A percentile compares a stretch with the other conserved stretches of the same genome.
Conservation (phyloP, 805 yeast species). For the Komagataella pastoris region DNA sequence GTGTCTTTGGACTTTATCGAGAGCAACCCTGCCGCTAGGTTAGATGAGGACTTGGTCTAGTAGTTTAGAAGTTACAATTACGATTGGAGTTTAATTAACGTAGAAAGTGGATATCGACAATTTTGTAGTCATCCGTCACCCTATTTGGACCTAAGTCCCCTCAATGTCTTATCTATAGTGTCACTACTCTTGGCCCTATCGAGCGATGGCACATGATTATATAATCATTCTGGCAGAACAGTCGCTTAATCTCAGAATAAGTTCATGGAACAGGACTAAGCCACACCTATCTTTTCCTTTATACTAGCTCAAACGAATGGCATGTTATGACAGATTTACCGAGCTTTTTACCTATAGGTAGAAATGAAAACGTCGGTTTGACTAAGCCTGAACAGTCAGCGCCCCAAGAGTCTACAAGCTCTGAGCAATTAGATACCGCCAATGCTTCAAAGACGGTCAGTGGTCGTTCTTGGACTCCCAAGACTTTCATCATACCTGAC, state of each 20-base stretch:
- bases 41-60: conserved; percentile 48
- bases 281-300: neutral
- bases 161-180: neutral
- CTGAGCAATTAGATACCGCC: neutral
- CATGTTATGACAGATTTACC: neutral
- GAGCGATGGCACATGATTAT: neutral
- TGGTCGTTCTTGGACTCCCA: neutral
- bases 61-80: neutral
- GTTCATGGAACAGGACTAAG: neutral
- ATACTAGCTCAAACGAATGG: neutral
- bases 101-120: neutral
- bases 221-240: neutral
- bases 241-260: neutral
- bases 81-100: neutral
- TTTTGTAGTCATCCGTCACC: no score
- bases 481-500: conserved; percentile 38
- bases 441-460: neutral
- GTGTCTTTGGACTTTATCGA: conserved; percentile 90
- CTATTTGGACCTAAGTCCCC: neutral
- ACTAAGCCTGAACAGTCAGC: neutral
- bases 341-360: neutral
- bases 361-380: neutral
- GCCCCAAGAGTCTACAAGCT: neutral
- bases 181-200: no score
- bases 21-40: conserved; percentile 93